Percentiles rank a stretch among this genome's conserved stretches.
These are phyloP conservation scores for Psidium friedrichsthalianum DNA, from an alignment of 345 rosid genomes.

Conservation along the genomic window DNA sequence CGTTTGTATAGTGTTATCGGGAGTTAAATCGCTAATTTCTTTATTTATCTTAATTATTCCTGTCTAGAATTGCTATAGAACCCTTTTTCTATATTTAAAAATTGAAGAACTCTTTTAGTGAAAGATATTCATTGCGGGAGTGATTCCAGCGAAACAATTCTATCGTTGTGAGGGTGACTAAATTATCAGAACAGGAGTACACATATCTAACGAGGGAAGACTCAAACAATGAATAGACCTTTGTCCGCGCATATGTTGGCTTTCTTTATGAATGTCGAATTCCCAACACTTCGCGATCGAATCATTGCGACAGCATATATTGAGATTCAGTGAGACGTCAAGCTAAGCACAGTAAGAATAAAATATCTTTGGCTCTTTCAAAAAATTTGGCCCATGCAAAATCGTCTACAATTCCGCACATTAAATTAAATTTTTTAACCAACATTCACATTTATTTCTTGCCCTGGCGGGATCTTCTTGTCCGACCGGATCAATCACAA, in stretches of 20 bases:
- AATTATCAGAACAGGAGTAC: no score
- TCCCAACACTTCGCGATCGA: conserved; percentile 60
- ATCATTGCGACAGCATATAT: conserved; percentile 50
- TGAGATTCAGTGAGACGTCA: no score
- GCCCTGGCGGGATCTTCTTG: not conserved
- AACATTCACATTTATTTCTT: not conserved
- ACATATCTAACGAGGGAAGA: not conserved
- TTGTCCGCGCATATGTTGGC: conserved; percentile 54
- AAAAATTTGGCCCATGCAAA: not conserved
- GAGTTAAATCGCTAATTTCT: no score
- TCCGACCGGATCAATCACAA: not conserved
- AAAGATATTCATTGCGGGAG: no score
- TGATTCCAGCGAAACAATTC: not conserved
- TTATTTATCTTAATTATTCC: no score
- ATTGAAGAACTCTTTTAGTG: no score
- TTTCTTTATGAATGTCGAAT: conserved; percentile 48
- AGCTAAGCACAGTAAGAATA: no score
- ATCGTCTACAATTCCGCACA: not conserved
- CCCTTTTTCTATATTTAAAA: no score
- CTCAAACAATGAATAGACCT: conserved; percentile 17
- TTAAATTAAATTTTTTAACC: not conserved
- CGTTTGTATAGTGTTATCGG: no score
- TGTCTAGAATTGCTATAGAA: no score
- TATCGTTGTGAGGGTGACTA: not conserved
- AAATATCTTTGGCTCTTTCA: not conserved